Evolutionary conservation across 768 basidiomycete genomes (phyloP).

Genomic region (Auricularia auricula-judae): DNA sequence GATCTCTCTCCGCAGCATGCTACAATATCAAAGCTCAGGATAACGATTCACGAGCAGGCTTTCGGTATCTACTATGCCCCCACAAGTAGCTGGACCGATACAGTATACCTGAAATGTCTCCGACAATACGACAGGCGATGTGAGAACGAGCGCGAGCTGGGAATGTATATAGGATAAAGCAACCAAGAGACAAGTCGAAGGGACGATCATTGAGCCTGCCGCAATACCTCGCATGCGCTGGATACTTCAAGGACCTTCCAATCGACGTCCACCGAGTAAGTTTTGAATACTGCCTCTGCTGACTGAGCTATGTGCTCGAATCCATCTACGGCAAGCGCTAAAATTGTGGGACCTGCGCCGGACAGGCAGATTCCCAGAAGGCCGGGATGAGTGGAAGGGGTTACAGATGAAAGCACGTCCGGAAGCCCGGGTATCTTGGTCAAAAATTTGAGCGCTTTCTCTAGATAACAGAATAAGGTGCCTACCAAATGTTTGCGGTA

Average conservation of each 20-base stretch:
- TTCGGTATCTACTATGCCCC: not conserved
- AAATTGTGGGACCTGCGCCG: slow-evolving; percentile 94
- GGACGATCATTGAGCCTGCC: not conserved
- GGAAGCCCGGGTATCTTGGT: slow-evolving; percentile 88
- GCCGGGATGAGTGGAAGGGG: slow-evolving; percentile 85
- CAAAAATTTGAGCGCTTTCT: not conserved
- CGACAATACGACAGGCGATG: too few species aligned
- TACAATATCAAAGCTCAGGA: not conserved
- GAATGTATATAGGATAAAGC: not conserved
- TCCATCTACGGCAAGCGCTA: slow-evolving; percentile 80
- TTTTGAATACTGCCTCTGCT: slow-evolving; percentile 62
- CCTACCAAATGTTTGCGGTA: slow-evolving; percentile 80
- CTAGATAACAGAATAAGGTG: slow-evolving; percentile 7
- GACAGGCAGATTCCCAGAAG: slow-evolving; percentile 94
- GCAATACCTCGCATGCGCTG: not conserved
- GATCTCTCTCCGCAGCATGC: not conserved
- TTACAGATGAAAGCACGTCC: slow-evolving; percentile 80
- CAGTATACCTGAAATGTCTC: too few species aligned
- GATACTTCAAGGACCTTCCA: slow-evolving; percentile 75
- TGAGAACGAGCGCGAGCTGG: too few species aligned
- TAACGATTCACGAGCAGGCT: not conserved
- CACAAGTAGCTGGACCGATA: not conserved
- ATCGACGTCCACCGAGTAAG: slow-evolving; percentile 68
- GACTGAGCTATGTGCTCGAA: slow-evolving; percentile 81
- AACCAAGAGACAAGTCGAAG: too few species aligned